Evolutionary conservation across 2,329 filamentous ascomycete species (phyloP).

Genomic region (Cladosporium sp.): DNA sequence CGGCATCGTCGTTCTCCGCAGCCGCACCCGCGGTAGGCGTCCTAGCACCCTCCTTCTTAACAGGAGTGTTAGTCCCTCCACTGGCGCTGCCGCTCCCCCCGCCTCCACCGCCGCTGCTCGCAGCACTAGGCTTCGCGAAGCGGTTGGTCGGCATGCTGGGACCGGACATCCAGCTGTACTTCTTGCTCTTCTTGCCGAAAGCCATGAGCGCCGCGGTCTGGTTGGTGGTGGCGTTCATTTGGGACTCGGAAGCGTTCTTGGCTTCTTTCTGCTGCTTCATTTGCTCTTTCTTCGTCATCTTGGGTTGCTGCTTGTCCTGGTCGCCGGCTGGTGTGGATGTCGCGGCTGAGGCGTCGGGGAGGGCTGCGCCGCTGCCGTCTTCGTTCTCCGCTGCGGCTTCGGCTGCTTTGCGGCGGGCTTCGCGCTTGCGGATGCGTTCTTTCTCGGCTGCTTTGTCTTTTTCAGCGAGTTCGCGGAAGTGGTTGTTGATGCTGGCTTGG

Average conservation of each 20-base stretch:
- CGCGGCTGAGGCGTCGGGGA: slow-evolving; percentile 19
- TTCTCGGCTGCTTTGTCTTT: slow-evolving; percentile 71
- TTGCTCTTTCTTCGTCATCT: slow-evolving; percentile 84
- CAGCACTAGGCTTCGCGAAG: slow-evolving; percentile 25
- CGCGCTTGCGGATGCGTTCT: slow-evolving; percentile 46
- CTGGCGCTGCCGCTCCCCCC: slow-evolving; percentile 38
- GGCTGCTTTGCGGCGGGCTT: slow-evolving; percentile 35
- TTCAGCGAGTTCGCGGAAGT: slow-evolving; percentile 59
- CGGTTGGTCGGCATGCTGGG: slow-evolving; percentile 52
- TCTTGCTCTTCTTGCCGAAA: slow-evolving; percentile 59
- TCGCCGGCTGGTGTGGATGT: slow-evolving; percentile 29
- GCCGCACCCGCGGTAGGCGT: slow-evolving; percentile 11
- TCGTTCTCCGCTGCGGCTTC: slow-evolving; percentile 20
- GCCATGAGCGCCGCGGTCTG: slow-evolving; percentile 74
- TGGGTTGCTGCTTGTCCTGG: slow-evolving; percentile 46
- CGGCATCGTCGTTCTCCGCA: slow-evolving; percentile 14
- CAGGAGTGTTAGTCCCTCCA: slow-evolving; percentile 23
- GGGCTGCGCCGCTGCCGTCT: background rate
- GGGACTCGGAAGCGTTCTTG: slow-evolving; percentile 39
- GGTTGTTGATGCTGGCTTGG: slow-evolving; percentile 41
- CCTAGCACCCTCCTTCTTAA: slow-evolving; percentile 8
- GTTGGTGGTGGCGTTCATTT: slow-evolving; percentile 70
- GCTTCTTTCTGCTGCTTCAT: slow-evolving; percentile 70
- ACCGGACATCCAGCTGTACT: slow-evolving; percentile 71
- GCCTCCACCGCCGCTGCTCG: slow-evolving; percentile 57